phyloP scores from a whole-genome alignment of 805 yeast genomes.

The Yarrowia sp. region DNA sequence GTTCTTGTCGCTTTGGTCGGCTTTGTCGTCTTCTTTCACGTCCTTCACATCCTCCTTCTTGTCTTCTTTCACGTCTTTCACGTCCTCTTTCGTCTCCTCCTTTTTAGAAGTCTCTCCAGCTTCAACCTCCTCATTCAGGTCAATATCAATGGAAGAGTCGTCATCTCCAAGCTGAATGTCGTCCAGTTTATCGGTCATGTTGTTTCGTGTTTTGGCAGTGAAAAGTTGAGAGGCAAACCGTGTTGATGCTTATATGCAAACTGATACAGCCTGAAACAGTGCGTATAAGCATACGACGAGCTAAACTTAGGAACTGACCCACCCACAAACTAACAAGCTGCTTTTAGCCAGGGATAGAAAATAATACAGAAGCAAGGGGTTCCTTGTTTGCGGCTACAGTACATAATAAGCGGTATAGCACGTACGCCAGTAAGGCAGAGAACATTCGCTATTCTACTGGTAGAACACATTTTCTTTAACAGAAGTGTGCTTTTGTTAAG shows the following conservation, averaged over 20 bases:
- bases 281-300: not conserved
- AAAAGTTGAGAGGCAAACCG: too few relatives aligned
- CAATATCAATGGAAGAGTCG: not conserved
- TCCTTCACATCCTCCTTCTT: not conserved
- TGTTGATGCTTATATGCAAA: not conserved
- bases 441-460: too few relatives aligned
- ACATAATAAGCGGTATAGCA: too few relatives aligned
- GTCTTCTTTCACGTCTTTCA: not conserved
- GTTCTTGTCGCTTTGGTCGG: not conserved
- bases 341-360: too few relatives aligned
- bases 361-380: too few relatives aligned
- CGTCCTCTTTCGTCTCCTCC: not conserved
- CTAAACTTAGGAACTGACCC: not conserved
- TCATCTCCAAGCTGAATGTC: constrained; percentile 22
- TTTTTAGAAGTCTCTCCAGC: too few relatives aligned
- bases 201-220: not conserved
- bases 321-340: too few relatives aligned
- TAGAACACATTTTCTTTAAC: too few relatives aligned
- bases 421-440: too few relatives aligned
- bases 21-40: not conserved
- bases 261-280: not conserved
- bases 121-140: not conserved
- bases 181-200: not conserved
- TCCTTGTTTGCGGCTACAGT: too few relatives aligned
- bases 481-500: too few relatives aligned